These are phyloP conservation scores for Sporothrix curviconia DNA, from an alignment of 2,329 filamentous ascomycete genomes.

Conservation along the genomic window DNA sequence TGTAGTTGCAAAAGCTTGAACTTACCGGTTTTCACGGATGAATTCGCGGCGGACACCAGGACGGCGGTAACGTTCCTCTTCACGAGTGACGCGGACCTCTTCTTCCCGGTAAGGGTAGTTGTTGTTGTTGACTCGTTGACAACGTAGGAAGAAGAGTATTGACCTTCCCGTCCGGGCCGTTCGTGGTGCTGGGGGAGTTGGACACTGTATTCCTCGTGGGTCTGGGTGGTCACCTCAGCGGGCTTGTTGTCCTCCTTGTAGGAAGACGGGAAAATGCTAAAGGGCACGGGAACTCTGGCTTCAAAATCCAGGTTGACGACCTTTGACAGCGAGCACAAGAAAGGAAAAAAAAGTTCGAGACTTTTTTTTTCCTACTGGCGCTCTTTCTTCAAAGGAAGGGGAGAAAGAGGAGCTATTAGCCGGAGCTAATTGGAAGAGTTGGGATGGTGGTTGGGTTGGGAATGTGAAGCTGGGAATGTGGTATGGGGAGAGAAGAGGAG, in stretches of 20 bases:
- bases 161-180: conserved; percentile 96
- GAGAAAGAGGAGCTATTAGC: conserved; percentile 33
- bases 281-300: conserved; percentile 97
- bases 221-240: conserved; percentile 39
- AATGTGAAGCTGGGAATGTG: conserved; percentile 24
- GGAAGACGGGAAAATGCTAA: conserved; percentile 93
- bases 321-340: conserved; percentile 45
- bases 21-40: conserved; percentile 49
- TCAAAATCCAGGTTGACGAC: conserved; percentile 99
- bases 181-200: conserved; percentile 67
- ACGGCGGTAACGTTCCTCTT: conserved; percentile 70
- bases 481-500: conserved; percentile 13
- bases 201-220: conserved; percentile 74
- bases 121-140: conserved; percentile 17
- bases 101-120: conserved; percentile 58
- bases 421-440: conserved; percentile 8
- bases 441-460: conserved; percentile 18
- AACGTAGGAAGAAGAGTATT: conserved; percentile 70
- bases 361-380: conserved; percentile 34
- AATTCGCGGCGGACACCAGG: conserved; percentile 55
- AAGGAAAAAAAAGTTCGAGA: conserved; percentile 54
- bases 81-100: conserved; percentile 74
- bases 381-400: conserved; percentile 48
- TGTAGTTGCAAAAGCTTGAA: no score
- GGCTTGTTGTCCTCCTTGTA: conserved; percentile 28